Percentiles rank a stretch among this genome's conserved stretches.
These are phyloP conservation scores for Neofusicoccum sp. DNA, from an alignment of 2,329 filamentous ascomycete genomes.

Conservation along the genomic window DNA sequence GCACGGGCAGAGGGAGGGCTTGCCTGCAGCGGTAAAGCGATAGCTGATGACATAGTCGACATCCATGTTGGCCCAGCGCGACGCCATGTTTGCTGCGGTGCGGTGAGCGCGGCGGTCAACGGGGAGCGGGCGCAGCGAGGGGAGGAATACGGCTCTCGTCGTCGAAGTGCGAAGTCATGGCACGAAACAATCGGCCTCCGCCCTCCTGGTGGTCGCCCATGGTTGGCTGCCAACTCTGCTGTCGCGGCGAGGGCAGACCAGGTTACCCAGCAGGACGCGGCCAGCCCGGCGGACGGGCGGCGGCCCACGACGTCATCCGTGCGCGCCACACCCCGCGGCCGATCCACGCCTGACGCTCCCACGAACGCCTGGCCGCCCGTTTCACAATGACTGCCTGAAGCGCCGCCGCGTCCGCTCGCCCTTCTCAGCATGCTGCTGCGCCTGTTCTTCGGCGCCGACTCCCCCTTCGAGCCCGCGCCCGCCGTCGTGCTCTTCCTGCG, in stretches of 20 bases:
- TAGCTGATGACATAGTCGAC: constrained; percentile 90
- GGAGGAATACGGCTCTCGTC: neutral
- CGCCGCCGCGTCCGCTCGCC: neutral
- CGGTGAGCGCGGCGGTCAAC: neutral
- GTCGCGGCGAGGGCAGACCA: too few relatives aligned
- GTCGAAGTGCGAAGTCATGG: constrained; percentile 13
- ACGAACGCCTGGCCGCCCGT: too few relatives aligned
- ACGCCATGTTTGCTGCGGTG: constrained; percentile 18
- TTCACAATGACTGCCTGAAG: too few relatives aligned
- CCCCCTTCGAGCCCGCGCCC: constrained; percentile 16
- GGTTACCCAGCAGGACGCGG: too few relatives aligned
- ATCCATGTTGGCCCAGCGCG: constrained; percentile 53
- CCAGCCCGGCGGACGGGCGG: too few relatives aligned
- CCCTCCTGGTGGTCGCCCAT: constrained; percentile 6
- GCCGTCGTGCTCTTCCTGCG: constrained; percentile 3
- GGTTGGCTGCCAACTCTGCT: neutral
- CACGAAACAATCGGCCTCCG: constrained; percentile 11
- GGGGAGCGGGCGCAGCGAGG: neutral
- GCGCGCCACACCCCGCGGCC: too few relatives aligned
- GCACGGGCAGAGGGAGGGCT: neutral
- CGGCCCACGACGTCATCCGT: too few relatives aligned
- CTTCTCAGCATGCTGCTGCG: neutral
- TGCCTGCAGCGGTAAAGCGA: constrained; percentile 67
- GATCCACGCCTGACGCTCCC: too few relatives aligned
- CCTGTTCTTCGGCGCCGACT: constrained; percentile 11